Conservation (phyloP, 169 alveolate species). For the Perkinsus olseni region DNA sequence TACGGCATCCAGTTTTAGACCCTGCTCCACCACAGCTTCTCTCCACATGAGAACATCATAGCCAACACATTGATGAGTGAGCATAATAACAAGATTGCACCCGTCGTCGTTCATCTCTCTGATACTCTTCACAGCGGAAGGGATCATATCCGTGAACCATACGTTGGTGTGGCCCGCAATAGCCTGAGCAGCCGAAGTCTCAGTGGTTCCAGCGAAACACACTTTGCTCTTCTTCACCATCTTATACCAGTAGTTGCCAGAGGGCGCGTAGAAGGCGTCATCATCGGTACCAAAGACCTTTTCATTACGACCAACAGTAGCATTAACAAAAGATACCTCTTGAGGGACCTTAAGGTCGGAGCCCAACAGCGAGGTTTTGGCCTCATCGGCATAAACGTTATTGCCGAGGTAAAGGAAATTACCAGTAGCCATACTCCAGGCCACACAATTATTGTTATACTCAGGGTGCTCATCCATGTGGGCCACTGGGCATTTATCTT, state of each 20-base stretch:
- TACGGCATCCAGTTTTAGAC: not conserved
- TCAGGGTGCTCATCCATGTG: not conserved
- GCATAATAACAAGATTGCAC: not conserved
- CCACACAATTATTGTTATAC: not conserved
- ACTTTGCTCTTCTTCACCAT: not conserved
- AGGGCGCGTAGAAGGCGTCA: not conserved
- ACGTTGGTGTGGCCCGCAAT: not conserved
- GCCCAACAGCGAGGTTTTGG: not conserved
- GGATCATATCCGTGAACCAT: not conserved
- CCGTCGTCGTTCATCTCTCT: not conserved
- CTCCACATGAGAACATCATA: not conserved
- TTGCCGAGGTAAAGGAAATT: not conserved
- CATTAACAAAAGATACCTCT: not conserved
- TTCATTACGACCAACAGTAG: not conserved
- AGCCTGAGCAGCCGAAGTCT: not conserved
- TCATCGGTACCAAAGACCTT: not conserved
- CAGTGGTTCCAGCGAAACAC: not conserved
- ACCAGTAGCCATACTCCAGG: not conserved
- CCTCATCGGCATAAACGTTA: not conserved
- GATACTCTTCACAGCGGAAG: not conserved
- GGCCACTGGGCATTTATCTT: not conserved
- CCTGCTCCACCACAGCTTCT: not conserved
- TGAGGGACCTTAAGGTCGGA: not conserved
- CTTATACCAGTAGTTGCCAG: not conserved
- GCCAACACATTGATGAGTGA: not conserved